Percentiles rank a stretch among this genome's conserved stretches.
These are phyloP conservation scores for Pholiota microspora DNA, from an alignment of 768 basidiomycete species.

Conservation along the genomic window DNA sequence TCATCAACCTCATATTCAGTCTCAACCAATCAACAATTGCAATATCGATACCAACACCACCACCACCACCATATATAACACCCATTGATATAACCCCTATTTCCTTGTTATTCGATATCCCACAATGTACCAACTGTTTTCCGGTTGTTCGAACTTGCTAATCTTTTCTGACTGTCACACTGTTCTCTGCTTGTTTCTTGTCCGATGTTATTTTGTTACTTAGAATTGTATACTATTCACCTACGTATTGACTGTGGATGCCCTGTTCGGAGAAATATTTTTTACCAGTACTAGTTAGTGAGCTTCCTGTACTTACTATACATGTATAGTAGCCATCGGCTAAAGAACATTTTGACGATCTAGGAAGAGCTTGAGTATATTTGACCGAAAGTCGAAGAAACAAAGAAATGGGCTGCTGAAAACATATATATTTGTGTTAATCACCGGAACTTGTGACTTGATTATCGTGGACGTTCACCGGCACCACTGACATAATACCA, in stretches of 20 bases:
- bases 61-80: neutral
- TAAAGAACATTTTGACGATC: no score
- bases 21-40: neutral
- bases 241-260: constrained; percentile 14
- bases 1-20: neutral
- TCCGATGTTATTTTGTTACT: constrained; percentile 10
- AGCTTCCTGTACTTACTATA: no score
- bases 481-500: no score
- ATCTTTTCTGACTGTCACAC: constrained; percentile 6
- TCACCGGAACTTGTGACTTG: no score
- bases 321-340: no score
- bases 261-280: constrained; percentile 6
- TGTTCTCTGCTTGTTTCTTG: constrained; percentile 6
- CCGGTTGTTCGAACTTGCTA: constrained; percentile 1
- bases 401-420: no score
- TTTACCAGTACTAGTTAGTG: constrained; percentile 3
- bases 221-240: constrained; percentile 18
- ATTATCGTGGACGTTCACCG: no score
- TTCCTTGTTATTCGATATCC: neutral
- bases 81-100: neutral
- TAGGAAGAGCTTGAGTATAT: no score
- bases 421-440: no score
- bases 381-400: no score
- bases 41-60: neutral
- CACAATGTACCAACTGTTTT: neutral